Conservation (phyloP, 306 rosid species). For the Prunus campanulata region DNA sequence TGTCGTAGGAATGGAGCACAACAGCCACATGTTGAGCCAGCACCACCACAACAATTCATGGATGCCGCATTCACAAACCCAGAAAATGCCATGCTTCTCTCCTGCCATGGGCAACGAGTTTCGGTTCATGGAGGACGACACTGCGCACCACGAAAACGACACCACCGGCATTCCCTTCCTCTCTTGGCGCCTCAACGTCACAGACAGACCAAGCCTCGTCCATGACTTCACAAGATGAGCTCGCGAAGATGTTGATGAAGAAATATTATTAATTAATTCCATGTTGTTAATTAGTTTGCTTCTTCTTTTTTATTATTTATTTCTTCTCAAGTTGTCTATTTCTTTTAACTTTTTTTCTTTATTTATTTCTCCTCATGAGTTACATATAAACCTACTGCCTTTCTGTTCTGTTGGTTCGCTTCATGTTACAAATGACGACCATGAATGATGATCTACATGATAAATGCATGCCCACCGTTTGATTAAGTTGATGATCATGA, state of each 20-base stretch:
- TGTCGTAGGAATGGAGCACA: slow-evolving; percentile 26
- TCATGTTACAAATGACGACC: slow-evolving; percentile 11
- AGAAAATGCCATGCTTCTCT: slow-evolving; percentile 61
- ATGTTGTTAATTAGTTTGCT: not conserved
- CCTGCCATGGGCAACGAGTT: slow-evolving; percentile 53
- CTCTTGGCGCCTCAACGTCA: slow-evolving; percentile 88
- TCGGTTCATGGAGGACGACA: slow-evolving; percentile 47
- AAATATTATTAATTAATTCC: no score
- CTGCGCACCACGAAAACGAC: slow-evolving; percentile 22
- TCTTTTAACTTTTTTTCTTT: not conserved
- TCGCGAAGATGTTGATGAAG: not conserved
- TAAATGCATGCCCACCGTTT: slow-evolving; percentile 8
- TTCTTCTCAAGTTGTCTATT: not conserved
- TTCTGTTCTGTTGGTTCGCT: slow-evolving; percentile 33
- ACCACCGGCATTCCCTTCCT: slow-evolving; percentile 63
- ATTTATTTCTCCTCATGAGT: slow-evolving; percentile 23
- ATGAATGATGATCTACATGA: not conserved
- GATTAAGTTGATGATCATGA: not conserved
- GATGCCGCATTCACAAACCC: slow-evolving; percentile 47
- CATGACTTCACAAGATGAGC: slow-evolving; percentile 85
- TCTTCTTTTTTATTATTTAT: not conserved
- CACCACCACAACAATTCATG: slow-evolving; percentile 42
- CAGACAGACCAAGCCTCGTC: slow-evolving; percentile 84
- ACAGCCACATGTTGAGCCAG: slow-evolving; percentile 30
- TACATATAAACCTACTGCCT: slow-evolving; percentile 23